Conservation (phyloP, 2,329 filamentous ascomycete species). For the Fusarium chlamydosporum region DNA sequence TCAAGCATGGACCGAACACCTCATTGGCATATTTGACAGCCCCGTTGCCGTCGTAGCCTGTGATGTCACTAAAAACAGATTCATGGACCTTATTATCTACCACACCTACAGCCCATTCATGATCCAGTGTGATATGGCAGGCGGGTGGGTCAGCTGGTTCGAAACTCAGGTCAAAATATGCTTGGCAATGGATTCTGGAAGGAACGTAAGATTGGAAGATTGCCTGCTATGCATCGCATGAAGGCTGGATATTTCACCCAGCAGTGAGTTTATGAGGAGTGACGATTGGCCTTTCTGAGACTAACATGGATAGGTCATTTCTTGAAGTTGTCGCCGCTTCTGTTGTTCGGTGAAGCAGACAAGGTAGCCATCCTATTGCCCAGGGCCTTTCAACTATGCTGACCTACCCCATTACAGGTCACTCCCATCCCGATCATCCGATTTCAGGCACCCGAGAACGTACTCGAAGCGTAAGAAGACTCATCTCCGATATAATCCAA, state of each 20-base stretch:
- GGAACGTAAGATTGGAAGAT: constrained; percentile 8
- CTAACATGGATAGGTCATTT: background rate
- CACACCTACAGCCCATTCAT: constrained; percentile 2
- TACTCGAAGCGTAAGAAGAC: background rate
- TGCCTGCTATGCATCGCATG: constrained; percentile 10
- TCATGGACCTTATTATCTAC: constrained; percentile 6
- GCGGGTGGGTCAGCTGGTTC: constrained; percentile 5
- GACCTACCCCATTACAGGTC: background rate
- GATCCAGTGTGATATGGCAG: constrained; percentile 6
- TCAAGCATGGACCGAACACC: constrained; percentile 5
- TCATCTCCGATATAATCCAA: rapidly evolving
- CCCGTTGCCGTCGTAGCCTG: constrained; percentile 1
- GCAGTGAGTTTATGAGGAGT: background rate
- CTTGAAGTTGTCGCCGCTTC: constrained; percentile 1
- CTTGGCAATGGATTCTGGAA: constrained; percentile 1
- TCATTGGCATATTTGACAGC: constrained; percentile 8
- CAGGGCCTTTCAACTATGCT: background rate
- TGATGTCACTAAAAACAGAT: constrained; percentile 5
- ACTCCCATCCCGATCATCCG: constrained; percentile 2
- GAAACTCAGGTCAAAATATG: constrained; percentile 4
- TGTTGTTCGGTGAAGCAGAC: constrained; percentile 3
- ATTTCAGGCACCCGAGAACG: constrained; percentile 1
- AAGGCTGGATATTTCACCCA: constrained; percentile 8
- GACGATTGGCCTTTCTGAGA: too few relatives aligned
- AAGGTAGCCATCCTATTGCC: background rate